These are phyloP conservation scores for Pelagophyceae sp. DNA, from an alignment of 352 stramenopile genomes.

Conservation along the genomic window DNA sequence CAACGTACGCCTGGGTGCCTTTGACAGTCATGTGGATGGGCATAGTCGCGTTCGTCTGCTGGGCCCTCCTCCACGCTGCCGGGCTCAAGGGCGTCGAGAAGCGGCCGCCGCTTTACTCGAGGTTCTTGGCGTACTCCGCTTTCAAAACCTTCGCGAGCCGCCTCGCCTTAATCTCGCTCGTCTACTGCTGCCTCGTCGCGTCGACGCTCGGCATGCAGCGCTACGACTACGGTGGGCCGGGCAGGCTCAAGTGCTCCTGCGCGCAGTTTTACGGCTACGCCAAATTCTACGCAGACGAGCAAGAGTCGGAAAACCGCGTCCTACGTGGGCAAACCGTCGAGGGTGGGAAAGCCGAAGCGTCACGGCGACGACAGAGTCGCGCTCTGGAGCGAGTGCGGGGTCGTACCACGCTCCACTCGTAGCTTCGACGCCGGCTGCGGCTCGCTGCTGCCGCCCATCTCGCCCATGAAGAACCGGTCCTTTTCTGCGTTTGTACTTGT, in stretches of 20 bases:
- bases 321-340: background rate
- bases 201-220: background rate
- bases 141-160: background rate
- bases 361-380: no score
- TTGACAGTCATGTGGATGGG: background rate
- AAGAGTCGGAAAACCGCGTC: background rate
- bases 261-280: background rate
- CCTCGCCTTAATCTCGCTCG: background rate
- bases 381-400: no score
- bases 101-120: background rate
- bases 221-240: constrained; percentile 13
- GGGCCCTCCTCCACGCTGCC: background rate
- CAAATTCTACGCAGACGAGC: background rate
- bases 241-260: background rate
- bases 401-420: background rate
- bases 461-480: background rate
- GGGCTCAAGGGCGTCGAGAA: background rate
- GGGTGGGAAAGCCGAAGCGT: no score
- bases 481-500: background rate
- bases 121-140: background rate
- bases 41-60: background rate
- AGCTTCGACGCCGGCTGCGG: background rate
- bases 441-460: no score
- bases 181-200: background rate
- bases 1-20: background rate